phyloP scores from a whole-genome alignment of 352 stramenopile genomes.

The Phytophthora pinifolia region DNA sequence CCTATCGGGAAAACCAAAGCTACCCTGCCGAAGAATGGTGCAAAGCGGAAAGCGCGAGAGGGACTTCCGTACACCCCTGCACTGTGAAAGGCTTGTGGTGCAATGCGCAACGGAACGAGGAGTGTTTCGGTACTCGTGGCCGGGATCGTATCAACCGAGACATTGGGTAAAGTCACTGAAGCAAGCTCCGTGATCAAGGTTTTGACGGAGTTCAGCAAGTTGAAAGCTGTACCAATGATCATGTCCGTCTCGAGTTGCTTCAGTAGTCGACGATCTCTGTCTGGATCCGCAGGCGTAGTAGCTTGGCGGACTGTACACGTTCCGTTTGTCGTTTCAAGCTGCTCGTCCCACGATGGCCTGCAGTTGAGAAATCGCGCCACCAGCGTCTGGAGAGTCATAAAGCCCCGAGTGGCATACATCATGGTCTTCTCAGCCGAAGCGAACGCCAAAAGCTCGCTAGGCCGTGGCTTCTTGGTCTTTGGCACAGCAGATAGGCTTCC shows the following conservation, averaged over 20 bases:
- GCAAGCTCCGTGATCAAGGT: conserved; percentile 7
- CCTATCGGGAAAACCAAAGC: conserved; percentile 81
- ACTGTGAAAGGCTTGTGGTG: conserved; percentile 62
- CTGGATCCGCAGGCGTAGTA: conserved; percentile 21
- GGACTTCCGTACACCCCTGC: conserved; percentile 48
- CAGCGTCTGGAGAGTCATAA: conserved; percentile 73
- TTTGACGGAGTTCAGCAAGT: conserved; percentile 27
- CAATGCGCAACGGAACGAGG: conserved; percentile 51
- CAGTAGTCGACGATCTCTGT: conserved; percentile 43
- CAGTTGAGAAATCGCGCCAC: conserved; percentile 73
- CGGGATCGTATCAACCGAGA: conserved; percentile 38
- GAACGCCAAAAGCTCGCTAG: conserved; percentile 18
- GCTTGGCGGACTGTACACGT: conserved; percentile 50
- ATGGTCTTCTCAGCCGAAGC: conserved; percentile 23
- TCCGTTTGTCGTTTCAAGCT: conserved; percentile 26
- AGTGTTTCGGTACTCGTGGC: conserved; percentile 35
- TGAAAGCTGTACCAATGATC: conserved; percentile 47
- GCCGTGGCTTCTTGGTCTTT: conserved; percentile 35
- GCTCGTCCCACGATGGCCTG: conserved; percentile 50
- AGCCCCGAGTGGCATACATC: conserved; percentile 59
- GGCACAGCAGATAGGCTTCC: conserved; percentile 45
- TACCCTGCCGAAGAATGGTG: conserved; percentile 82
- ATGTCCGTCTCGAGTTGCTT: conserved; percentile 51
- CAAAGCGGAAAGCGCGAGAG: conserved; percentile 52
- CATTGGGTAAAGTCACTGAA: conserved; percentile 16